Percentiles rank a stretch among this genome's conserved stretches.
Evolutionary conservation across 78 protist genomes (phyloP).

Genomic region (Pelomyxa schiedti): DNA sequence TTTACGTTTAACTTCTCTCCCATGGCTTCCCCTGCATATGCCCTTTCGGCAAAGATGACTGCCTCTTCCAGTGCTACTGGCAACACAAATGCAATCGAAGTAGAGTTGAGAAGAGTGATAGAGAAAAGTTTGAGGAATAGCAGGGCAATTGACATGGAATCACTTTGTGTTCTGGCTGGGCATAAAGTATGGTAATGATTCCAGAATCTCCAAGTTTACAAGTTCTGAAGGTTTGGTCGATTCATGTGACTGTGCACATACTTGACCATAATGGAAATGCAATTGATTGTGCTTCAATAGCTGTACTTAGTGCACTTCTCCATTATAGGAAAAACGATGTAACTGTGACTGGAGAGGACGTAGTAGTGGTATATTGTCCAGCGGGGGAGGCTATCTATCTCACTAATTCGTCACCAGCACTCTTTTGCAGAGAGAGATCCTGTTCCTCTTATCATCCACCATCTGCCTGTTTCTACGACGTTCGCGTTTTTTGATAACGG

Average conservation of each 20-base stretch:
- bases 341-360: slow-evolving; percentile 46
- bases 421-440: slow-evolving; percentile 57
- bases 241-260: slow-evolving; percentile 20
- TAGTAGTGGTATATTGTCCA: slow-evolving; percentile 22
- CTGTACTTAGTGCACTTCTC: slow-evolving; percentile 53
- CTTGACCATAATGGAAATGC: slow-evolving; percentile 70
- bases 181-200: slow-evolving; percentile 21
- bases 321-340: slow-evolving; percentile 68
- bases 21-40: slow-evolving; percentile 35
- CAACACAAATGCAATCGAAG: neutral
- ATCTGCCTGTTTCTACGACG: slow-evolving; percentile 60
- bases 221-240: slow-evolving; percentile 33
- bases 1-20: slow-evolving; percentile 47
- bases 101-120: slow-evolving; percentile 48
- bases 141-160: slow-evolving; percentile 68
- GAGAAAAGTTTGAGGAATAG: slow-evolving; percentile 55
- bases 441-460: slow-evolving; percentile 70
- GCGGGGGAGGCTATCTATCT: neutral
- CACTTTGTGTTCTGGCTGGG: slow-evolving; percentile 62
- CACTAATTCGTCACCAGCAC: slow-evolving; percentile 24
- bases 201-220: neutral
- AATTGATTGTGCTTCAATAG: slow-evolving; percentile 42
- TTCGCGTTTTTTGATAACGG: slow-evolving; percentile 49
- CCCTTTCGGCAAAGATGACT: neutral
- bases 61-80: slow-evolving; percentile 1